Conservation (phyloP, 768 basidiomycete species). For the Filobasidium floriforme region DNA sequence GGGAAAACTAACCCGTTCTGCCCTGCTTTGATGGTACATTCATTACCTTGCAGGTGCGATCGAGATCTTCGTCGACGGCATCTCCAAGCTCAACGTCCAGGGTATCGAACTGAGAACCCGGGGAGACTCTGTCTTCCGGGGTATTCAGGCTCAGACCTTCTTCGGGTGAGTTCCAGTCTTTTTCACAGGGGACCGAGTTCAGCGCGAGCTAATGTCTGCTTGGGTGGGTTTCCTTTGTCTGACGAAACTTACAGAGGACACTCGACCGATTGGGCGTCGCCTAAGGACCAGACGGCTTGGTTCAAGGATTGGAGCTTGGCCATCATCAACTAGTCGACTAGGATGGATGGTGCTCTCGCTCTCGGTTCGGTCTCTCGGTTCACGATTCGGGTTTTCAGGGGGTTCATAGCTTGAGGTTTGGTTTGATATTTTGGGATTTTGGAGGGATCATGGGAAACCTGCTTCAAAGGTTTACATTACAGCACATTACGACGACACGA, state of each 20-base stretch:
- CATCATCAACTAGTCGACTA: constrained; percentile 46
- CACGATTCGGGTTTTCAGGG: too few relatives aligned
- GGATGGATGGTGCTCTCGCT: too few relatives aligned
- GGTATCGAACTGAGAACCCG: constrained; percentile 56
- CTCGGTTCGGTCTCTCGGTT: too few relatives aligned
- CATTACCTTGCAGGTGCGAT: constrained; percentile 53
- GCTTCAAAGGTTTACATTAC: too few relatives aligned
- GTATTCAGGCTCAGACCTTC: constrained; percentile 62
- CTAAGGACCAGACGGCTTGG: constrained; percentile 57
- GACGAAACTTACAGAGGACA: constrained; percentile 40
- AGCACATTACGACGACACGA: too few relatives aligned
- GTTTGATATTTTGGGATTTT: too few relatives aligned
- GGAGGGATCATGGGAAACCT: too few relatives aligned
- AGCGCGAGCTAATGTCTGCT: too few relatives aligned
- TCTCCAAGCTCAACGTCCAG: constrained; percentile 56
- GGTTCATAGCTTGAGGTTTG: too few relatives aligned
- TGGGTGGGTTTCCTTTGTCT: too few relatives aligned
- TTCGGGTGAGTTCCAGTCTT: constrained; percentile 52
- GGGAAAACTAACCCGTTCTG: neutral
- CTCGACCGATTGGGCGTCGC: constrained; percentile 53
- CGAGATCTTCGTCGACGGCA: constrained; percentile 59
- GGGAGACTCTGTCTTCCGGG: constrained; percentile 53
- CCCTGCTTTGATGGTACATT: neutral
- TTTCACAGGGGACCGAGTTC: too few relatives aligned
- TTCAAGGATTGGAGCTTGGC: constrained; percentile 67